Base-by-base conservation (phyloP, 1,284 basidiomycete genomes). In the Neolentinus lepideus region DNA sequence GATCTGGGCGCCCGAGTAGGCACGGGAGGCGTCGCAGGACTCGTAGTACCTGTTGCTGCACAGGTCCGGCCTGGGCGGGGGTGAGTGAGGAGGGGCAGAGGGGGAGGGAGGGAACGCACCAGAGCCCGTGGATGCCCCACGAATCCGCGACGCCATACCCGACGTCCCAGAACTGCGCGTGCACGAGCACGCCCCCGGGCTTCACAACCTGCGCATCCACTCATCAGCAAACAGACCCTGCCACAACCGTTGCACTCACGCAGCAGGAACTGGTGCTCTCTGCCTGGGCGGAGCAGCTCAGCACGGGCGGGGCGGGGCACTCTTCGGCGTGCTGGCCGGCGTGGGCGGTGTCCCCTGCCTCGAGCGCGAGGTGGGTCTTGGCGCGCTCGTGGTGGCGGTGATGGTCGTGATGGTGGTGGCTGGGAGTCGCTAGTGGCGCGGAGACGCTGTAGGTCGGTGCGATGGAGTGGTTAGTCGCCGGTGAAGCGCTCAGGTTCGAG, bases 101-200 rank as follows among this genome's bases (percentile, higher is more conserved):
- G 26, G 14, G 47, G 27, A 26, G 14, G n/a, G 9, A 27, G 19
- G 3, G 16, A 0, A 27, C 43, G 26, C 35, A 60, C 59, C 59
- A 61, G 11, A 61, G 55, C 12, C 60, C 60, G 47, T 61, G 60
- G 25, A 61, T 61, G 27, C 60, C 60, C 59, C 59, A 61, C 12
- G 55, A 57, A 24, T 61, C 53, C 8, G 54, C 51, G 27, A 52
- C 55, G 27, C 60, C 60, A 33, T 58, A 52, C 11, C 53, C 57
- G 4, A 61, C 46, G 38, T 61, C 60, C 60, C 60, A 61, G 46
- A 61, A 60, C 50, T 61, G 60, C 10, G 59, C 53, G 50, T 60
- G 59, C 16, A 61, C 55, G 14, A 61, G 48, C 4, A 61, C 57
- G 22, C 60, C 60, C 19, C 60, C 60, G 3, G 60, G 60, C 25